These are phyloP conservation scores for Aureobasidium mangrovei DNA, from an alignment of 2,329 filamentous ascomycete genomes.

Conservation along the genomic window DNA sequence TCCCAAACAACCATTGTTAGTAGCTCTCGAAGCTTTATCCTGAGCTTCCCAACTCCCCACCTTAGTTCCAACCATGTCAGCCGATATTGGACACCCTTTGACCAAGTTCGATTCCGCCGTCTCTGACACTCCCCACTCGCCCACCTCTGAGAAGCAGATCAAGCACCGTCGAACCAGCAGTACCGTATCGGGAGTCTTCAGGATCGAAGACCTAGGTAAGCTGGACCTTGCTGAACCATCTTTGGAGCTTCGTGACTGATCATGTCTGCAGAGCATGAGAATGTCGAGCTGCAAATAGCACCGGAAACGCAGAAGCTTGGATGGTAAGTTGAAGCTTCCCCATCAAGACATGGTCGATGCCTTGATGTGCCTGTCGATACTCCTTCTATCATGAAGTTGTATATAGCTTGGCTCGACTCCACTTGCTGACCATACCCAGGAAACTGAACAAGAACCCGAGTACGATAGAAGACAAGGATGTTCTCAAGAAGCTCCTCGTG, in stretches of 20 bases:
- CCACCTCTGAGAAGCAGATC: conserved; percentile 58
- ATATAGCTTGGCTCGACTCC: not conserved
- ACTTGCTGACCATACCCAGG: conserved; percentile 43
- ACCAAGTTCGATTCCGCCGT: conserved; percentile 89
- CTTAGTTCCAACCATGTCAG: conserved; percentile 41
- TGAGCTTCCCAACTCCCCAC: conserved; percentile 7
- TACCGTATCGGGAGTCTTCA: conserved; percentile 62
- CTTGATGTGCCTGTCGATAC: not conserved
- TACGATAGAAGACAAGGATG: conserved; percentile 71
- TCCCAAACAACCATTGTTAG: not conserved
- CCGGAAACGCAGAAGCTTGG: conserved; percentile 79
- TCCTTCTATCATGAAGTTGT: not conserved
- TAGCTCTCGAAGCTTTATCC: conserved; percentile 4
- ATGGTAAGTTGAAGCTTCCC: conserved; percentile 54
- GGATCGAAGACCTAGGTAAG: conserved; percentile 80
- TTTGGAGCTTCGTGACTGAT: not conserved
- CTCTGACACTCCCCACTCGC: conserved; percentile 59
- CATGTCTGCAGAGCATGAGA: conserved; percentile 55
- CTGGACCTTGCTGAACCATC: conserved; percentile 15
- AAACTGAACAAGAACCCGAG: conserved; percentile 83
- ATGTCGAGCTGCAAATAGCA: conserved; percentile 62
- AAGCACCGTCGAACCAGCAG: conserved; percentile 64
- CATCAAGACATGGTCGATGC: not conserved
- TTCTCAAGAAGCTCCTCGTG: conserved; percentile 72
- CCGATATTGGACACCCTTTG: conserved; percentile 48